These are phyloP conservation scores for Xylaria telfairii DNA, from an alignment of 495 filamentous ascomycete genomes.

Conservation along the genomic window DNA sequence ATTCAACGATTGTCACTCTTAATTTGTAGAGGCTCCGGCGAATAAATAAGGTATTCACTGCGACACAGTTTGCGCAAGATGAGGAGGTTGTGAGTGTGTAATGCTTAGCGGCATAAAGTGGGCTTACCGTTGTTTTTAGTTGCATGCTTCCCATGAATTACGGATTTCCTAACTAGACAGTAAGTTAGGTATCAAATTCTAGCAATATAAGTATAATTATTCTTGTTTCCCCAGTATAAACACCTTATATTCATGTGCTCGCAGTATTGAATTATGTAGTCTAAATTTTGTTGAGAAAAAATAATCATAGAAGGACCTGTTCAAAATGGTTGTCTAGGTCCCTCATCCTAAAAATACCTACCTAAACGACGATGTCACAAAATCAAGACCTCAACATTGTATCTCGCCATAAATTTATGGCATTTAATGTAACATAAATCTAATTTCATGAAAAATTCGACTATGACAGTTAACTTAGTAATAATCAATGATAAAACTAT, in stretches of 20 bases:
- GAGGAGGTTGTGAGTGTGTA: not conserved
- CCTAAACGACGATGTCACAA: not conserved
- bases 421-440: not conserved
- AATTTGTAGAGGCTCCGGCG: not conserved
- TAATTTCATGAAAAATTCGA: not conserved
- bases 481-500: not conserved
- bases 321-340: not conserved
- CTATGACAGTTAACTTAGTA: not conserved
- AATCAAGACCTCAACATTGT: not conserved
- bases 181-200: not conserved
- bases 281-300: not conserved
- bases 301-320: not conserved
- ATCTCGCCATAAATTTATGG: not conserved
- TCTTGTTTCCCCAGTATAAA: not conserved
- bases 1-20: not conserved
- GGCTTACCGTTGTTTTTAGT: not conserved
- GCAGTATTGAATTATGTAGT: not conserved
- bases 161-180: too few species aligned
- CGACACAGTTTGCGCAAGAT: not conserved
- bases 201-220: not conserved
- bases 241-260: not conserved
- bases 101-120: conserved; percentile 19
- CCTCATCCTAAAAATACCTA: not conserved
- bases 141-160: not conserved
- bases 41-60: not conserved